Conservation (phyloP, 768 basidiomycete genomes). For the Rhizopogon sp. region DNA sequence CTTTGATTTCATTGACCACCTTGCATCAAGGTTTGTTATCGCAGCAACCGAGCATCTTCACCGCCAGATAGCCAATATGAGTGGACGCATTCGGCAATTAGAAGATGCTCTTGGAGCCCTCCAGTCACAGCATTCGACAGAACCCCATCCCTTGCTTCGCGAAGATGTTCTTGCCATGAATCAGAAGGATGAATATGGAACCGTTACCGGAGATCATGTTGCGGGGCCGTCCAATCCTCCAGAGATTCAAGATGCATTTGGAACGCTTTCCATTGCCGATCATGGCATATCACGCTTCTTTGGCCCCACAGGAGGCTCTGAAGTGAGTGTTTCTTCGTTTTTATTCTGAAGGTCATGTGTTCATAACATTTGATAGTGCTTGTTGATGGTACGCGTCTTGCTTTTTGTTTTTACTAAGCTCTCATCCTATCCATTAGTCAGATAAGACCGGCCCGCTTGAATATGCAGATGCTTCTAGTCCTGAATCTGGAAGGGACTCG, state of each 20-base stretch:
- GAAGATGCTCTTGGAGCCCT: slow-evolving; percentile 55
- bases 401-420: neutral
- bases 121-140: slow-evolving; percentile 45
- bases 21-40: slow-evolving; percentile 42
- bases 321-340: slow-evolving; percentile 38
- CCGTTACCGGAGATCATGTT: slow-evolving; percentile 21
- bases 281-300: slow-evolving; percentile 59
- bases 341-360: neutral
- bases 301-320: slow-evolving; percentile 62
- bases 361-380: slow-evolving; percentile 19
- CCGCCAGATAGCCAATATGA: slow-evolving; percentile 47
- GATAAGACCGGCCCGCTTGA: slow-evolving; percentile 16
- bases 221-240: slow-evolving; percentile 13
- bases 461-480: slow-evolving; percentile 12
- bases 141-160: slow-evolving; percentile 57
- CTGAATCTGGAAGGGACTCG: slow-evolving; percentile 23
- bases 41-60: slow-evolving; percentile 67
- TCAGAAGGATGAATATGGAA: slow-evolving; percentile 23
- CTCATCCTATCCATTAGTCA: slow-evolving; percentile 15
- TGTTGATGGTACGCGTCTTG: slow-evolving; percentile 25
- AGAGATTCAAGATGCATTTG: slow-evolving; percentile 53
- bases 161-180: slow-evolving; percentile 39
- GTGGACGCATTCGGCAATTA: slow-evolving; percentile 49
- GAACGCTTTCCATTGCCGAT: slow-evolving; percentile 56
- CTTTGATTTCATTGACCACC: slow-evolving; percentile 1